Base-by-base conservation (phyloP, 140 eudicot species). In the Anethum foeniculum region DNA sequence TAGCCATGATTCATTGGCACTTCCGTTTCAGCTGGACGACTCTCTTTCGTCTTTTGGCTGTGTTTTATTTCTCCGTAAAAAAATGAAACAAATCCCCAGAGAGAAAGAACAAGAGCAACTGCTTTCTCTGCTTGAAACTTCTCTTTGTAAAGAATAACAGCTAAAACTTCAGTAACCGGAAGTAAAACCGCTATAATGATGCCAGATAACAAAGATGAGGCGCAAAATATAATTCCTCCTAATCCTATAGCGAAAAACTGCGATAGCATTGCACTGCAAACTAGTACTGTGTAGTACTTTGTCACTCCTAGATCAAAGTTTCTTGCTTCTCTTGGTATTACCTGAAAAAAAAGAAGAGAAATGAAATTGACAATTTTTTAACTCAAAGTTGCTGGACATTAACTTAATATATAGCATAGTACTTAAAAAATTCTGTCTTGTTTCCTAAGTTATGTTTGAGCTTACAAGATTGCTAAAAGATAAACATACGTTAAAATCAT, bases 11-110 rank as follows among this genome's bases (percentile, higher is more conserved):
- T 41, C 54, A 64, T 76, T 12, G 79, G 81, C 30, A 78, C 14
- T 58, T 82, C 81, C 54, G 54, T 15, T 64, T 75, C 83, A 73
- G 85, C 56, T 47, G 75, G 16, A 36, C n/a, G 47, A 12, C 34
- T 27, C 21, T 80, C 75, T 58, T 77, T 69, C 64, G 11, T 19
- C 23, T 77, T 77, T 43, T 77, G 69, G 81, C 39, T 49, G 23
- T 77, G 72, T 68, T 88, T 88, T 16, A 85, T 83, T 84, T 58
- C 86, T 11, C 92, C 90, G 52, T 88, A 88, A 54, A 86, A 88
- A 72, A 84, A 89, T 28, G 93, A 89, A 73, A 84, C 87, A 79
- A 89, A 89, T 21, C 93, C 93, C 93, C 93, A 89, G 44, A 87
- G 79, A 11, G 86, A 89, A 21, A 89, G 78, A 44, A 85, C 80